phyloP scores from a whole-genome alignment of 2,329 filamentous ascomycete species.

The Colletotrichum sublineola region DNA sequence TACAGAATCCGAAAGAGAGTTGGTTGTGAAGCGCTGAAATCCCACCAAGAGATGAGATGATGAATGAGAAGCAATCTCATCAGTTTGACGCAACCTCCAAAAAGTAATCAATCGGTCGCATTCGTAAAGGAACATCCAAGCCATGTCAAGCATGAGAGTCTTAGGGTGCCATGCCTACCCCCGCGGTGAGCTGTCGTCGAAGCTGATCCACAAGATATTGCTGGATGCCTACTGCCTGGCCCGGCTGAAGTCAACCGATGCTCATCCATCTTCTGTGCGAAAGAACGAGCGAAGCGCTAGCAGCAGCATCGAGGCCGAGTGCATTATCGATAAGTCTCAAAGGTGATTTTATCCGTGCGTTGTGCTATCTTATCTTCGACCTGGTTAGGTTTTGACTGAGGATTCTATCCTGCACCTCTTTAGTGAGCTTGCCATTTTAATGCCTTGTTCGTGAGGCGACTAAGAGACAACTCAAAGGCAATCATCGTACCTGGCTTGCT shows the following conservation, averaged over 20 bases:
- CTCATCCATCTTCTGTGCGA: slow-evolving; percentile 26
- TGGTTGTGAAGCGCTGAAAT: slow-evolving; percentile 2
- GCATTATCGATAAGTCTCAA: slow-evolving; percentile 16
- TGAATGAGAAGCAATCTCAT: neutral
- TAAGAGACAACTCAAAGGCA: slow-evolving; percentile 20
- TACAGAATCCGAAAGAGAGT: neutral
- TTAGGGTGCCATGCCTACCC: neutral
- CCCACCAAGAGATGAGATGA: slow-evolving; percentile 19
- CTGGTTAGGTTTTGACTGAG: neutral
- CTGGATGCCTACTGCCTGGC: slow-evolving; percentile 20
- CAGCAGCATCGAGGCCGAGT: slow-evolving; percentile 10
- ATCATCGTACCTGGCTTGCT: neutral
- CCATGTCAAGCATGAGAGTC: slow-evolving; percentile 21
- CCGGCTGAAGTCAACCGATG: slow-evolving; percentile 6
- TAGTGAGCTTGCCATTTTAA: slow-evolving; percentile 1
- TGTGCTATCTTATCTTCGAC: neutral
- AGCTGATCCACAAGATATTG: slow-evolving; percentile 1
- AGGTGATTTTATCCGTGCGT: slow-evolving; percentile 10
- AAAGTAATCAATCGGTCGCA: neutral
- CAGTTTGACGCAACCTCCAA: neutral
- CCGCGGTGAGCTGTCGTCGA: neutral
- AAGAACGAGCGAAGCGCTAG: slow-evolving; percentile 19
- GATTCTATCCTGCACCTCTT: neutral
- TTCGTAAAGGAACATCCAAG: neutral
- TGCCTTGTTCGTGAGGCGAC: slow-evolving; percentile 20